phyloP scores from a whole-genome alignment of 2,329 filamentous ascomycete genomes.

The Venturia asperata region DNA sequence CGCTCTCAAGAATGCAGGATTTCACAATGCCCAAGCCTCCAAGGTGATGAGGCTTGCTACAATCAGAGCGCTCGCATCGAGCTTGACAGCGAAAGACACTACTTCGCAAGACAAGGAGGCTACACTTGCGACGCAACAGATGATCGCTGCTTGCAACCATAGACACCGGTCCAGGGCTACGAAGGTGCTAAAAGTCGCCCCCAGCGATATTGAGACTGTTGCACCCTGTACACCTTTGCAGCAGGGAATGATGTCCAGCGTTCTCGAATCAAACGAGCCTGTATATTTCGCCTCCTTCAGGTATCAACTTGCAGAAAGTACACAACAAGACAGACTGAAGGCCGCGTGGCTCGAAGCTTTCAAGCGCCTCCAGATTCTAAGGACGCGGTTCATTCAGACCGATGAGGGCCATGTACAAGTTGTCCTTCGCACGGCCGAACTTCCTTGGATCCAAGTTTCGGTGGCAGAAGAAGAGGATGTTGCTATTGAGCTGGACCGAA shows the following conservation, averaged over 20 bases:
- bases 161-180: conserved; percentile 50
- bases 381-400: conserved; percentile 66
- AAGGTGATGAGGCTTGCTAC: conserved; percentile 53
- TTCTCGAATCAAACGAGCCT: conserved; percentile 47
- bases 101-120: conserved; percentile 26
- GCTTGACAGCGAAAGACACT: conserved; percentile 1
- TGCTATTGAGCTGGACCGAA: conserved; percentile 23
- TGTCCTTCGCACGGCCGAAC: conserved; percentile 42
- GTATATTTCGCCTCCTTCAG: conserved; percentile 74
- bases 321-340: conserved; percentile 45
- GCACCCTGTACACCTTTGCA: conserved; percentile 80
- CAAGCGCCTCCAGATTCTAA: conserved; percentile 54
- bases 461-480: conserved; percentile 32
- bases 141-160: conserved; percentile 57
- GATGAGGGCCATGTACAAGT: conserved; percentile 71
- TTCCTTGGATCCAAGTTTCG: conserved; percentile 42
- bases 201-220: conserved; percentile 59
- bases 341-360: conserved; percentile 53
- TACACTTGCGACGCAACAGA: conserved; percentile 48
- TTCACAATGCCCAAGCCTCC: conserved; percentile 55
- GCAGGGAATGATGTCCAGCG: conserved; percentile 73
- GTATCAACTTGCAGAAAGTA: conserved; percentile 45
- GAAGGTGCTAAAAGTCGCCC: conserved; percentile 44
- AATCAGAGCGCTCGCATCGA: conserved; percentile 35
- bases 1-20: conserved; percentile 56